These are phyloP conservation scores for Cladochytrium replicatum DNA, from an alignment of 192 early-diverging fungal species.

Conservation along the genomic window DNA sequence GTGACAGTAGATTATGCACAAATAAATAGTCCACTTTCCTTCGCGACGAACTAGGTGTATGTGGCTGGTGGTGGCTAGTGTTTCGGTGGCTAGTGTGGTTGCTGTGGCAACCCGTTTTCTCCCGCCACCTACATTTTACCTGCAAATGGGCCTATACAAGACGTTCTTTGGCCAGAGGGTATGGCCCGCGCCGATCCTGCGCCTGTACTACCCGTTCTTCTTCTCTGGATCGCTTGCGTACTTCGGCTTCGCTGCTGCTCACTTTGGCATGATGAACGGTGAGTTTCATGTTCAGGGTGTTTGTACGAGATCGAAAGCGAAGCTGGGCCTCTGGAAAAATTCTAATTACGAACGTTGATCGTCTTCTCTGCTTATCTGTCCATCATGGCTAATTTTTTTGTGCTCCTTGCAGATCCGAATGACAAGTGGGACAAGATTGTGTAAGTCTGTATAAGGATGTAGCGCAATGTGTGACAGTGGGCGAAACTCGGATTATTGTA, in stretches of 20 bases:
- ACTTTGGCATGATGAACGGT: constrained; percentile 35
- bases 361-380: constrained; percentile 2
- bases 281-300: neutral
- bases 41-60: no score
- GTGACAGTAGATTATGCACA: no score
- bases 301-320: neutral
- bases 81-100: no score
- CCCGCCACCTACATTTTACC: no score
- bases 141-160: no score
- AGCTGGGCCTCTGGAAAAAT: neutral
- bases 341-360: neutral
- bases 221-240: constrained; percentile 27
- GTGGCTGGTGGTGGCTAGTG: no score
- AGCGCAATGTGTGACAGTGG: no score
- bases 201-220: constrained; percentile 43
- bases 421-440: constrained; percentile 44
- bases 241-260: constrained; percentile 29
- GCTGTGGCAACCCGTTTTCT: no score
- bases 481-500: no score
- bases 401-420: constrained; percentile 18
- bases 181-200: constrained; percentile 39
- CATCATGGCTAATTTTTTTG: neutral
- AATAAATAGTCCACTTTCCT: no score
- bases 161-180: constrained; percentile 37
- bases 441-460: no score